Percentiles rank a stretch among this genome's conserved stretches.
Evolutionary conservation across 805 yeast species (phyloP).

Genomic region (Yamadazyma nakazawae): DNA sequence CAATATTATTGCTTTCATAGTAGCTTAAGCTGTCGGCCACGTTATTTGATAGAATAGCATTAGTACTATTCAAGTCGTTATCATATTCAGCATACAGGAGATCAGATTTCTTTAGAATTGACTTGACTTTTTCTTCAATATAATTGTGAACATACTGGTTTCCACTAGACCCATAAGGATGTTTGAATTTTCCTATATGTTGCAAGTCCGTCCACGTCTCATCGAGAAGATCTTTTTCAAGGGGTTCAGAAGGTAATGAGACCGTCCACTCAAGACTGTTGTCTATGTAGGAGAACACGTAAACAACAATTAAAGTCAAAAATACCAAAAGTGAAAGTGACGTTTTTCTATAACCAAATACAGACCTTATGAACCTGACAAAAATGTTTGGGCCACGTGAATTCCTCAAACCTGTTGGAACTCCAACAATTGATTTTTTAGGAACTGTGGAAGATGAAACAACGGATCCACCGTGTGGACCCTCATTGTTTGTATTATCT

Average conservation of each 20-base stretch:
- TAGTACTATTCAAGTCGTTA: slow-evolving; percentile 40
- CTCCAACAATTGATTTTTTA: slow-evolving; percentile 2
- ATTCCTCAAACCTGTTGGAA: not conserved
- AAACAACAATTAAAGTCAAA: slow-evolving; percentile 42
- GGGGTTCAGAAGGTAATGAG: slow-evolving; percentile 37
- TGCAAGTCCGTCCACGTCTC: slow-evolving; percentile 74
- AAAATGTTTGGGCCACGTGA: slow-evolving; percentile 19
- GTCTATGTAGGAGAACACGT: slow-evolving; percentile 35
- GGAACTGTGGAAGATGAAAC: slow-evolving; percentile 3
- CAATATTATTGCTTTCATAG: slow-evolving; percentile 78
- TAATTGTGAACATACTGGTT: slow-evolving; percentile 77
- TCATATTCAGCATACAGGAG: slow-evolving; percentile 33
- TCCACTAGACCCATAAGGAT: slow-evolving; percentile 75
- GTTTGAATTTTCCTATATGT: slow-evolving; percentile 59
- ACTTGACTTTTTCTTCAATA: slow-evolving; percentile 42
- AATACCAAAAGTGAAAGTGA: slow-evolving; percentile 57
- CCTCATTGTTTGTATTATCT: not conserved
- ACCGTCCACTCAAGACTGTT: slow-evolving; percentile 39
- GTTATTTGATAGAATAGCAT: slow-evolving; percentile 48
- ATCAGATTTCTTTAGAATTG: slow-evolving; percentile 24
- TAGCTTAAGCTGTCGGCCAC: slow-evolving; percentile 57
- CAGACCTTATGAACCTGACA: slow-evolving; percentile 35
- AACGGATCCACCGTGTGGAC: slow-evolving; percentile 2
- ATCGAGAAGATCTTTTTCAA: slow-evolving; percentile 30
- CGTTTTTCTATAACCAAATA: slow-evolving; percentile 72